Evolutionary conservation across 2,329 filamentous ascomycete genomes (phyloP).

Genomic region (Ampelomyces quisqualis): DNA sequence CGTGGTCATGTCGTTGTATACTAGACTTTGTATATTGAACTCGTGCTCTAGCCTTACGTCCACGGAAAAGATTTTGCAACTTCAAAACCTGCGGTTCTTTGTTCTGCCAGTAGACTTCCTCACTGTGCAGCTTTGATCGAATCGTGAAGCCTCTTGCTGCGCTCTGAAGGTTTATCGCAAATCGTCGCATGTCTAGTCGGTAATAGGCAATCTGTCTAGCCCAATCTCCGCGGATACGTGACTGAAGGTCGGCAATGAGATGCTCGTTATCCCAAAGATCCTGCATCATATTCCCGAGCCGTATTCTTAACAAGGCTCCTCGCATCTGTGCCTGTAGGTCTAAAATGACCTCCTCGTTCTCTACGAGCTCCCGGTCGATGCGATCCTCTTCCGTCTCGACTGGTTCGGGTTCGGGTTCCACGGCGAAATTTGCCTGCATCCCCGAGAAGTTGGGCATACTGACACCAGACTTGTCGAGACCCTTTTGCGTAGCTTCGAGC

Average conservation of each 20-base stretch:
- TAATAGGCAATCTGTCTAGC: slow-evolving; percentile 80
- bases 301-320: slow-evolving; percentile 75
- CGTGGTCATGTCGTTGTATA: slow-evolving; percentile 49
- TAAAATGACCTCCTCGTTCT: slow-evolving; percentile 69
- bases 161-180: slow-evolving; percentile 79
- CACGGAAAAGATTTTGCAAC: slow-evolving; percentile 79
- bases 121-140: slow-evolving; percentile 62
- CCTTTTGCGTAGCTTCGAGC: slow-evolving; percentile 93
- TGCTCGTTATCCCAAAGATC: slow-evolving; percentile 83
- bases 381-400: slow-evolving; percentile 87
- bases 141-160: slow-evolving; percentile 73
- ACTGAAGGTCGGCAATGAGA: slow-evolving; percentile 76
- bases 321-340: slow-evolving; percentile 87
- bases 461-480: slow-evolving; percentile 89
- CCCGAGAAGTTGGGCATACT: slow-evolving; percentile 98
- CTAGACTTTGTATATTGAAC: slow-evolving; percentile 51
- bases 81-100: slow-evolving; percentile 71
- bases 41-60: slow-evolving; percentile 55
- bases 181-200: slow-evolving; percentile 76
- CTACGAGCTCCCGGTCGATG: slow-evolving; percentile 75
- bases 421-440: slow-evolving; percentile 93
- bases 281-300: slow-evolving; percentile 81
- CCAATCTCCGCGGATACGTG: slow-evolving; percentile 84
- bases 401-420: slow-evolving; percentile 74
- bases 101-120: slow-evolving; percentile 67